Evolutionary conservation across 768 basidiomycete species (phyloP).

Genomic region (Naganishia vishniacii): DNA sequence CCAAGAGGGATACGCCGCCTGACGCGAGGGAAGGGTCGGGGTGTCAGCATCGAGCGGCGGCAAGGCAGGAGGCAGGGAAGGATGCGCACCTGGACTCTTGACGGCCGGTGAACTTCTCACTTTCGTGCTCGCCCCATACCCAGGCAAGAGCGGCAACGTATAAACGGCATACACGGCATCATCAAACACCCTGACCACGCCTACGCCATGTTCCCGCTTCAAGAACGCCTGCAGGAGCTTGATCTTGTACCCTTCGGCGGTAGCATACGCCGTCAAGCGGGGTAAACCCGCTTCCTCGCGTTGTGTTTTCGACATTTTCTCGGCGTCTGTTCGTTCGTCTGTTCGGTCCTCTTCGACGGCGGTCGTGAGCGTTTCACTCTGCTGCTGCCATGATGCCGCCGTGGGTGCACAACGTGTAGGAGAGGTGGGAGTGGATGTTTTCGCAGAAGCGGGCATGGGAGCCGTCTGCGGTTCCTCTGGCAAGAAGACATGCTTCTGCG

Average conservation of each 20-base stretch:
- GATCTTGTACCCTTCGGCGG: slow-evolving; percentile 78
- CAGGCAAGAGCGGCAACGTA: slow-evolving; percentile 81
- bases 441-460: slow-evolving; percentile 52
- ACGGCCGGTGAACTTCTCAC: slow-evolving; percentile 74
- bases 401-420: too few species aligned
- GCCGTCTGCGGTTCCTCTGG: slow-evolving; percentile 85
- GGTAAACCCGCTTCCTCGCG: slow-evolving; percentile 72
- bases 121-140: slow-evolving; percentile 77
- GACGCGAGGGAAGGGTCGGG: too few species aligned
- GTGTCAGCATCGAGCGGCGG: too few species aligned
- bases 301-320: slow-evolving; percentile 82
- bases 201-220: slow-evolving; percentile 88
- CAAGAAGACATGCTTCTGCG: slow-evolving; percentile 81
- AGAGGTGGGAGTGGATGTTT: neutral
- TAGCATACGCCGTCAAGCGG: slow-evolving; percentile 81
- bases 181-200: slow-evolving; percentile 73
- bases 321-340: slow-evolving; percentile 77
- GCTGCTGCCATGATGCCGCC: neutral
- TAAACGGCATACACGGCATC: slow-evolving; percentile 93
- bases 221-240: slow-evolving; percentile 76
- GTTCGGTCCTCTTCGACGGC: slow-evolving; percentile 48
- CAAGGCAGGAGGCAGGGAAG: neutral
- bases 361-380: slow-evolving; percentile 1
- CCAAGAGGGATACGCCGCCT: slow-evolving; percentile 59
- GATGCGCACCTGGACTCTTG: slow-evolving; percentile 41